Conservation (phyloP, 805 yeast genomes). For the Candida succiphila region DNA sequence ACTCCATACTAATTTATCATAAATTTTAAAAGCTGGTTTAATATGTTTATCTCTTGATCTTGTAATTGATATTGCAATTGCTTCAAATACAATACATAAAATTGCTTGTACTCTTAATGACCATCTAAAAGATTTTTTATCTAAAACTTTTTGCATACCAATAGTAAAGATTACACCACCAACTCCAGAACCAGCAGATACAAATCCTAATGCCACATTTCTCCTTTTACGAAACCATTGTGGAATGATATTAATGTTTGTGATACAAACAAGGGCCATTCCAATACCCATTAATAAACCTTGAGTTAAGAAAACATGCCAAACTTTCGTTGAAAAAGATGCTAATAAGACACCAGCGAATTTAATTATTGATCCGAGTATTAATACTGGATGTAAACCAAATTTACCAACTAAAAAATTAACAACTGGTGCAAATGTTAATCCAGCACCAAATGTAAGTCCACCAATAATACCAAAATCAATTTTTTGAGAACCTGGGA, state of each 20-base stretch:
- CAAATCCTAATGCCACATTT: constrained; percentile 39
- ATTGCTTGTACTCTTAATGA: constrained; percentile 40
- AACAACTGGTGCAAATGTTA: constrained; percentile 38
- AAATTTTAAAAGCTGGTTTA: constrained; percentile 25
- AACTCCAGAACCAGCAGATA: constrained; percentile 41
- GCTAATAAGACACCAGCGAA: constrained; percentile 51
- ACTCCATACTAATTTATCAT: constrained; percentile 30
- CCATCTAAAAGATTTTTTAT: constrained; percentile 31
- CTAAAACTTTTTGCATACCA: constrained; percentile 35
- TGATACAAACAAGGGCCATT: constrained; percentile 45
- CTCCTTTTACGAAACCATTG: constrained; percentile 62
- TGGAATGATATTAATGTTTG: constrained; percentile 51
- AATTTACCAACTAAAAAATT: constrained; percentile 32
- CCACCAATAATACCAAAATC: constrained; percentile 68
- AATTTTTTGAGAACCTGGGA: constrained; percentile 42
- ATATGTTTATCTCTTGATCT: constrained; percentile 28
- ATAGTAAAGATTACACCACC: constrained; percentile 42
- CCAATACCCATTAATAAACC: constrained; percentile 56
- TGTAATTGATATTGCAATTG: constrained; percentile 23
- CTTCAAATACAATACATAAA: constrained; percentile 23
- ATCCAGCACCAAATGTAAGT: constrained; percentile 46
- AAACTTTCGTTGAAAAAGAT: constrained; percentile 42
- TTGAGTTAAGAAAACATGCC: constrained; percentile 64
- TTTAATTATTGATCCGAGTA: constrained; percentile 39
- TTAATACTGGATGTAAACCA: constrained; percentile 30